These are phyloP conservation scores for Kwoniella sp. DNA, from an alignment of 768 basidiomycete genomes.

Conservation along the genomic window DNA sequence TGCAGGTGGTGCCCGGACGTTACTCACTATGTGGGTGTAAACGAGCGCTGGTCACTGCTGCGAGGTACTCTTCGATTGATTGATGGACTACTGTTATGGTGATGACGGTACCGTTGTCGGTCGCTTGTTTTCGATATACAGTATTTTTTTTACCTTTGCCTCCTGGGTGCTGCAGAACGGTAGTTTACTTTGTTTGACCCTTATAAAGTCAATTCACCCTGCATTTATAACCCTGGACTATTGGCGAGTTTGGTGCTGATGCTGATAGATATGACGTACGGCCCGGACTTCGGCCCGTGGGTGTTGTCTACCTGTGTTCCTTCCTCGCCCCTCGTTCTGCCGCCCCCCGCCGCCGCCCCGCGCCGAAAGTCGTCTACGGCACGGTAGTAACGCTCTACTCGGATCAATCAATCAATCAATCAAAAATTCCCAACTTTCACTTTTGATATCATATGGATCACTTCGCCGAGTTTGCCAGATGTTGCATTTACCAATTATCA, in stretches of 20 bases:
- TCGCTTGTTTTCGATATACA: neutral
- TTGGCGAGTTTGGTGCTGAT: no score
- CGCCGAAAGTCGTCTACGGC: neutral
- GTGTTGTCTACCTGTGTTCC: neutral
- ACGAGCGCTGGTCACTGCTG: no score
- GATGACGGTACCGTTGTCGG: neutral
- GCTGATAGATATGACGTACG: constrained; percentile 1
- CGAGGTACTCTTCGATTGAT: no score
- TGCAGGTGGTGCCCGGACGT: neutral
- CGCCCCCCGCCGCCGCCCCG: neutral
- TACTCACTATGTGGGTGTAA: no score
- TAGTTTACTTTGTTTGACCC: neutral
- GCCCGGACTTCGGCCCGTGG: neutral
- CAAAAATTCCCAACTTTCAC: neutral
- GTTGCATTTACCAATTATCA: neutral
- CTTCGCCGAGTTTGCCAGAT: no score
- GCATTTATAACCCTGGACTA: neutral
- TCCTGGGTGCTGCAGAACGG: neutral
- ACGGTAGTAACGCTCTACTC: neutral
- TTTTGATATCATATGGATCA: no score
- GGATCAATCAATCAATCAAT: neutral
- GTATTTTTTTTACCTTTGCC: neutral
- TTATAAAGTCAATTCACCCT: neutral
- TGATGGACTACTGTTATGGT: no score
- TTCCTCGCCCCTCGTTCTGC: neutral